Percentiles rank a stretch among this genome's conserved stretches.
Conservation (phyloP, 805 yeast species). For the Candida schatavii region DNA sequence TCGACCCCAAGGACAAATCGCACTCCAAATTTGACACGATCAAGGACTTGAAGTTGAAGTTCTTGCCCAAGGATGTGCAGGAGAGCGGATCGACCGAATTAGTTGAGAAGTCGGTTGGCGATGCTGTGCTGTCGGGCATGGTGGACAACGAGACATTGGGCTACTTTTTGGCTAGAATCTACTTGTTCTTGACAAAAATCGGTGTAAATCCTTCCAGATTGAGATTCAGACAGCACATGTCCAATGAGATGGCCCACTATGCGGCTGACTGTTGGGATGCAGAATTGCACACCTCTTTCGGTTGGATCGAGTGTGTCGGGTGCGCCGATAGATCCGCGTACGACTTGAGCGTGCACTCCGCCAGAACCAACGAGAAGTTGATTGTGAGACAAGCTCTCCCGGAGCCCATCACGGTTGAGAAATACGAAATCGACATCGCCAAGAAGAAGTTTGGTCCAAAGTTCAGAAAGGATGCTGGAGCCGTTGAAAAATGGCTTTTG, state of each 20-base stretch:
- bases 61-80: slow-evolving; percentile 86
- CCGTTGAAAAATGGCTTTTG: slow-evolving; percentile 76
- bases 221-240: slow-evolving; percentile 98
- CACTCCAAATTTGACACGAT: slow-evolving; percentile 81
- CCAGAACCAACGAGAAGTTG: slow-evolving; percentile 90
- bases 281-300: slow-evolving; percentile 91
- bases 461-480: slow-evolving; percentile 95
- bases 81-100: slow-evolving; percentile 77
- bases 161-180: slow-evolving; percentile 92
- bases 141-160: slow-evolving; percentile 97
- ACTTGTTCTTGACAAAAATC: slow-evolving; percentile 75
- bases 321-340: slow-evolving; percentile 99
- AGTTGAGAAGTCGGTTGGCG: slow-evolving; percentile 69
- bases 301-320: slow-evolving; percentile 99
- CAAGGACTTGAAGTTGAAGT: slow-evolving; percentile 65
- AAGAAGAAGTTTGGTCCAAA: slow-evolving; percentile 97
- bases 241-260: slow-evolving; percentile 99
- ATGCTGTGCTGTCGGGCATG: slow-evolving; percentile 84
- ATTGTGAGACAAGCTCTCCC: slow-evolving; percentile 90
- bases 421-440: slow-evolving; percentile 79
- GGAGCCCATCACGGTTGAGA: slow-evolving; percentile 79
- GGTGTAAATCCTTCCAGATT: slow-evolving; percentile 84
- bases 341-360: slow-evolving; percentile 92
- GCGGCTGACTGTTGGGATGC: slow-evolving; percentile 99
- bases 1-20: slow-evolving; percentile 84